Percentiles rank a stretch among this genome's conserved stretches.
phyloP scores from a whole-genome alignment of 352 stramenopile species.

The Pythium chondricola region DNA sequence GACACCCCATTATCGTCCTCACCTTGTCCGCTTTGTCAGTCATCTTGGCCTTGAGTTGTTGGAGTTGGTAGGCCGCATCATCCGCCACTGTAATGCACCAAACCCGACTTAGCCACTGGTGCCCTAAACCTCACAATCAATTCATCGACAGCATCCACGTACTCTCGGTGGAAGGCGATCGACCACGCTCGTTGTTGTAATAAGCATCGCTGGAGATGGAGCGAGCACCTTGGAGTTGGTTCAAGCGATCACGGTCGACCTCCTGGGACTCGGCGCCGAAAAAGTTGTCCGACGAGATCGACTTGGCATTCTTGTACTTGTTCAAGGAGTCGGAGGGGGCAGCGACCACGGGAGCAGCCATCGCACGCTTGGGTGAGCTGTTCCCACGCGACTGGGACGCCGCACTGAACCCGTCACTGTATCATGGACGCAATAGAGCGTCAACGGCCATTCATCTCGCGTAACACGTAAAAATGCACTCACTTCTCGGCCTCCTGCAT shows the following conservation, averaged over 20 bases:
- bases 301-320: constrained; percentile 92
- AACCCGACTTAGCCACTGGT: not conserved
- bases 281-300: constrained; percentile 88
- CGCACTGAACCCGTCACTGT: constrained; percentile 7
- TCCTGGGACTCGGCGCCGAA: constrained; percentile 63
- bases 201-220: constrained; percentile 87
- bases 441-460: too few species aligned
- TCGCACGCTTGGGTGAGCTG: constrained; percentile 7
- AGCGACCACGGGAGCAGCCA: not conserved
- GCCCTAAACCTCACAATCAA: not conserved
- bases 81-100: constrained; percentile 28
- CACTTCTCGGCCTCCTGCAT: constrained; percentile 79
- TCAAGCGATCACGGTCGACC: constrained; percentile 56
- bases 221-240: constrained; percentile 70
- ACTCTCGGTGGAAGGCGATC: constrained; percentile 64
- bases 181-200: constrained; percentile 56
- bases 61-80: constrained; percentile 81
- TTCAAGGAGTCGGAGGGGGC: constrained; percentile 53
- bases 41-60: constrained; percentile 83
- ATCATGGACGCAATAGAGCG: not conserved
- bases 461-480: constrained; percentile 12
- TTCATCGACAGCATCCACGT: constrained; percentile 13
- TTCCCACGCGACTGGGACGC: constrained; percentile 13
- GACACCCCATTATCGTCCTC: too few species aligned
- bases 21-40: constrained; percentile 75